Evolutionary conservation across 2,329 filamentous ascomycete species (phyloP), one percentile per base, ranked within the genome.

Genomic region (Ceratocystis cubensis): DNA sequence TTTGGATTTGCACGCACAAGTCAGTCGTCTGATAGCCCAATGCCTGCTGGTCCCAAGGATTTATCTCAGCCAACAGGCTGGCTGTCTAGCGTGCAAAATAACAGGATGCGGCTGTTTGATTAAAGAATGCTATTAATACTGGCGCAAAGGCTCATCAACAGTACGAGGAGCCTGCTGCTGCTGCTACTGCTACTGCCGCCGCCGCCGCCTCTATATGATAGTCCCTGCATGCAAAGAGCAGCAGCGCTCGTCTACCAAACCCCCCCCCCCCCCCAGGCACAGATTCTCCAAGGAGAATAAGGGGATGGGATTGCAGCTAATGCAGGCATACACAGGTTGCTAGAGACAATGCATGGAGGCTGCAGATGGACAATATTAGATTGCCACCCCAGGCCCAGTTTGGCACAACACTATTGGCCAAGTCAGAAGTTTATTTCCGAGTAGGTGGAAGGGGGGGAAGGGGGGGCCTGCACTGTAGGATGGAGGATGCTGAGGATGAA

Each of bases 341-440:
- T 17, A 17, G 48, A 53, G 48, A 53, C 48, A 37, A 59, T 59
- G 53, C 53, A 59, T 30, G 53, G 53, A 59, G 28, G 53, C 53
- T 59, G 53, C 53, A 59, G 53, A 59, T 59, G 25, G 53, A 41
- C 53, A 59, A 59, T 13, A 59, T 59, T 59, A 33, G 53, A 59
- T 59, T 59, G n/a, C 25, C 28, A 59, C 53, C 53, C 15, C 13
- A 37, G 33, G 17, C 25, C 53, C 28, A 15, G 15, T 17, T 20
- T 20, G 8, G 25, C 28, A 30, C 8, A 37, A 30, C 25, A 7
- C 33, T 5, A 59, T 59, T 59, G 53, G 53, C 17, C 33, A 17
- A 5, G 53, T 33, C 28, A 59, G 48, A 50, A 25, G 8, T 59
- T 59, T 59, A 33, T 59, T 59, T 59, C 53, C 53, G 53, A 59